Percentiles rank a stretch among this genome's conserved stretches.
phyloP scores from a whole-genome alignment of 1,284 basidiomycete species.

The Melampsora larici-populina region DNA sequence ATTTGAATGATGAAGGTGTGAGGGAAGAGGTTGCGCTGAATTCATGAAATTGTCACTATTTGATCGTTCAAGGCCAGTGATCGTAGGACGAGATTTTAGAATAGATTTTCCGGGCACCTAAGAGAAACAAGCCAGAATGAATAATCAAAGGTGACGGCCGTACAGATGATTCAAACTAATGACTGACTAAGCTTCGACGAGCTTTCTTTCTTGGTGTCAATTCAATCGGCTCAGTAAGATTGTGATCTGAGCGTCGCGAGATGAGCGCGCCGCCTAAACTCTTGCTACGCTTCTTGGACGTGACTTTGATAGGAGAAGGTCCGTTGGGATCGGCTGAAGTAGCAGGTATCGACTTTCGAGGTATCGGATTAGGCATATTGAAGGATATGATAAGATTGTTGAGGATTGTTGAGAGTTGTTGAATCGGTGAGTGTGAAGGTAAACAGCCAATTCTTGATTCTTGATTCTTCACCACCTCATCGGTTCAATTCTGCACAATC shows the following conservation, averaged over 20 bases:
- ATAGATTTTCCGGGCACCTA: conserved; percentile 42
- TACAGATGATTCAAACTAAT: neutral
- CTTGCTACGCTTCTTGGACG: conserved; percentile 35
- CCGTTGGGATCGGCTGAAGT: neutral
- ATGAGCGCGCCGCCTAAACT: conserved; percentile 33
- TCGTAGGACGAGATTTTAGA: conserved; percentile 37
- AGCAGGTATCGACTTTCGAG: neutral
- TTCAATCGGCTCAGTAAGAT: conserved; percentile 16
- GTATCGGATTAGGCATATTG: neutral
- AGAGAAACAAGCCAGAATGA: neutral
- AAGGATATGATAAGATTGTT: neutral
- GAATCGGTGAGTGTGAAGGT: too few relatives aligned
- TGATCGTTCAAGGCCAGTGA: conserved; percentile 35
- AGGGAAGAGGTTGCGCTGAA: neutral
- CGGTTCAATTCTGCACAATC: too few relatives aligned
- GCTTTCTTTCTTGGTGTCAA: conserved; percentile 41
- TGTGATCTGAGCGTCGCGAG: conserved; percentile 5
- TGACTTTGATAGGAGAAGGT: neutral
- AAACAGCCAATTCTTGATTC: too few relatives aligned
- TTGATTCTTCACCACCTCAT: too few relatives aligned
- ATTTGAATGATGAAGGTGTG: neutral
- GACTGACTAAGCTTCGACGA: conserved; percentile 34
- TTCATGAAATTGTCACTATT: conserved; percentile 33
- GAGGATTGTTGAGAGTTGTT: neutral
- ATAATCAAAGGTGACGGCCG: too few relatives aligned